Base-by-base conservation (phyloP, 1,284 basidiomycete species). In the Ceratobasidium sp. region DNA sequence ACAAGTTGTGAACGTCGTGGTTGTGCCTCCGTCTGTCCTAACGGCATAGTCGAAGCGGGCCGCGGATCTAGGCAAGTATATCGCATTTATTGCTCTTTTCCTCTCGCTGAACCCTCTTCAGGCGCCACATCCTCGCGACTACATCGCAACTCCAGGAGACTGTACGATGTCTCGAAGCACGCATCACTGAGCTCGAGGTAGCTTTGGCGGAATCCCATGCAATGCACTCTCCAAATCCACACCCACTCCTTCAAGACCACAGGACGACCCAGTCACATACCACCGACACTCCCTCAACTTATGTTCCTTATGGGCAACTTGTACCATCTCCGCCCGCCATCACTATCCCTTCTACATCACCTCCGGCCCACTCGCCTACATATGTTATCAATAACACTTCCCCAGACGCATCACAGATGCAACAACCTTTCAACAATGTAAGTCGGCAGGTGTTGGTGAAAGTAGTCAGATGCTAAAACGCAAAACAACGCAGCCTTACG, bases 281-380 rank as follows among this genome's bases (percentile, higher is more conserved):
- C 7, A 17, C 54, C 37, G 6, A 34, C 69, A n/a, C 69, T 71
- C 69, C 69, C 69, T 71, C 69, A 61, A 29, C 8, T 71, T 71
- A 59, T 57, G 29, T 61, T 71, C 69, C 69, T 71, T 57, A 59
- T 25, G 69, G 69, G 69, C 69, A 71, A 43, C 57, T 61, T 8
- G 57, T 37, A 61, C 43, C 69, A 61, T 71, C 69, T 11, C 56
- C 69, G 69, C 69, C 69, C 69, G 17, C 69, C 61, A 56, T 43
- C 69, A 71, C 69, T 71, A 71, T 71, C 69, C 17, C 69, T 71
- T 71, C 69, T 19, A 71, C 69, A 71, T 71, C 69, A 71, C 69
- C 69, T 46, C 25, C 69, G 69, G 69, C 69, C 11, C 56, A 59
- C 57, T 71, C 69, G 69, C 69, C 69, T 13, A n/a, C 57, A n/a